phyloP scores from a whole-genome alignment of 495 filamentous ascomycete species.

The Penicillium parvum region DNA sequence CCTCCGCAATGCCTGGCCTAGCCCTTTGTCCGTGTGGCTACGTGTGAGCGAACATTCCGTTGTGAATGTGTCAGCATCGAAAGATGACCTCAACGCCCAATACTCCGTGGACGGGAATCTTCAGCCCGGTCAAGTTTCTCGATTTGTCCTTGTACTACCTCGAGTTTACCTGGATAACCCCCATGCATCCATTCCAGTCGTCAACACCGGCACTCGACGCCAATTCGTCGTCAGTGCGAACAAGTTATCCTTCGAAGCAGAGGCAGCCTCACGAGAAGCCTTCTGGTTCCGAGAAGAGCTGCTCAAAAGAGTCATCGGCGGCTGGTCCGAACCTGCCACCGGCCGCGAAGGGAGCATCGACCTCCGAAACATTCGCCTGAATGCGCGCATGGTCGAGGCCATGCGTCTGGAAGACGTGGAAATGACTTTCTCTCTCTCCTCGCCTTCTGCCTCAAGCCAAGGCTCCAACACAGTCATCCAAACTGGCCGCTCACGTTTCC shows the following conservation, averaged over 20 bases:
- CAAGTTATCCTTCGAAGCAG: constrained; percentile 71
- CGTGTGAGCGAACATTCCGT: constrained; percentile 46
- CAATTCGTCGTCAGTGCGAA: constrained; percentile 86
- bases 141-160: constrained; percentile 71
- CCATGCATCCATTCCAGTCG: constrained; percentile 69
- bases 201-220: constrained; percentile 67
- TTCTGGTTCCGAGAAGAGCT: constrained; percentile 93
- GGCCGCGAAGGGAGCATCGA: constrained; percentile 66
- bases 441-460: constrained; percentile 12
- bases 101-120: constrained; percentile 57
- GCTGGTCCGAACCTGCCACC: constrained; percentile 62
- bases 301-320: constrained; percentile 62
- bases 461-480: constrained; percentile 28
- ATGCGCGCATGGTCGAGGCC: constrained; percentile 75
- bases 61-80: background rate
- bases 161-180: constrained; percentile 74
- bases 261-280: constrained; percentile 72
- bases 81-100: constrained; percentile 17
- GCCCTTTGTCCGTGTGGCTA: constrained; percentile 55
- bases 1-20: constrained; percentile 83
- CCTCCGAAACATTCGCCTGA: constrained; percentile 67
- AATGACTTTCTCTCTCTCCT: constrained; percentile 55
- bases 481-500: constrained; percentile 46
- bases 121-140: constrained; percentile 71
- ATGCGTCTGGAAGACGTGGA: constrained; percentile 76